Evolutionary conservation across 2,329 filamentous ascomycete genomes (phyloP), one percentile per base, ranked within the genome.

Genomic region (Aspergillus transmontanensis): DNA sequence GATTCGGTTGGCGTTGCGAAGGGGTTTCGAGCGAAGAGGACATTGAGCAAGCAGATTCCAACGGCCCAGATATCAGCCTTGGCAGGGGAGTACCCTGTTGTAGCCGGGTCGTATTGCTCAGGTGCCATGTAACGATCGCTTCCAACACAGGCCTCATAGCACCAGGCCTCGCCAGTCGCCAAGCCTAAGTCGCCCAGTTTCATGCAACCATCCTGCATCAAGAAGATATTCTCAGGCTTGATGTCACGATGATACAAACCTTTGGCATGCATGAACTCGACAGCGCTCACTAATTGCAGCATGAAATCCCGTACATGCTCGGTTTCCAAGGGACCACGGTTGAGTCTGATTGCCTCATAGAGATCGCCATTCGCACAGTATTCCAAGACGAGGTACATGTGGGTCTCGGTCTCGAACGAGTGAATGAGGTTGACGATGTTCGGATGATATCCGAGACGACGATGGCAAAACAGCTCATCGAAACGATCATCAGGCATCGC

Each of bases 91-190:
- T 99, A 99, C 64, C 95, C 95, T 66, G 87, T 88, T 66, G 89
- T 90, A 69, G 89, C 88, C 59, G 94, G 93, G 77, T 98, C 94
- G 73, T 95, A 98, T 79, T 99, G 95, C 80, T 99, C 95, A 6
- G 95, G 95, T 61, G 95, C 94, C 95, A 99, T 99, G 82, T 99
- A 99, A 61, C 95, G 93, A 76, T 99, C 95, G 76, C 95, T 98
- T 69, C 95, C 95, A 54, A 99, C 95, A 66, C 92, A 95, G 67
- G 90, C 90, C 83, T 99, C 95, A 72, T 91, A 91, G 28, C 92
- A 96, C 93, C 93, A 97, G 71, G 89, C 85, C 65, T 96, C 93
- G 7, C 89, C 91, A 12, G 94, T 97, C 58, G 94, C 94, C 66
- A 99, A 85, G 60, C 95, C 95, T 76, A 98, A 97, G 79, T 99